phyloP scores from a whole-genome alignment of 495 filamentous ascomycete species.

The Hyaloscypha variabilis region DNA sequence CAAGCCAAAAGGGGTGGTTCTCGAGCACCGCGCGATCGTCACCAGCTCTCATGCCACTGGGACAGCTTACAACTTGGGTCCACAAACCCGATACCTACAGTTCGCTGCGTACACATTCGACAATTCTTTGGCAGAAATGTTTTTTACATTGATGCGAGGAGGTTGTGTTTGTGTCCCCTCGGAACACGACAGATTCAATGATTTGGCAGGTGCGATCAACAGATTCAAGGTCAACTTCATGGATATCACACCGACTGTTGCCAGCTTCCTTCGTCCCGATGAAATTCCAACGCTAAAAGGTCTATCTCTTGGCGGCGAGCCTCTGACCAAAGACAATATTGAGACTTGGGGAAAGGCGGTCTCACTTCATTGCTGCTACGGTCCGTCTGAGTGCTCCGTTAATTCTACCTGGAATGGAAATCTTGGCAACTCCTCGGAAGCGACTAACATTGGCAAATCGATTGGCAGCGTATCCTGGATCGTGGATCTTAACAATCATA shows the following conservation, averaged over 20 bases:
- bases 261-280: not conserved
- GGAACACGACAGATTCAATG: not conserved
- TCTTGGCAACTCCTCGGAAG: conserved; percentile 24
- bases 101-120: not conserved
- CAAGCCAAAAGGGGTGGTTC: not conserved
- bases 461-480: not conserved
- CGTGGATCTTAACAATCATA: not conserved
- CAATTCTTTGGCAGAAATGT: no score
- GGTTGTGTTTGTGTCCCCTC: not conserved
- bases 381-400: not conserved
- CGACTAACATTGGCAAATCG: conserved; percentile 46
- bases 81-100: not conserved
- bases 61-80: conserved; percentile 44
- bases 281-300: not conserved
- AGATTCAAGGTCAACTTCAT: not conserved
- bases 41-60: conserved; percentile 54
- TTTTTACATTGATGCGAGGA: not conserved
- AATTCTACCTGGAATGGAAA: not conserved
- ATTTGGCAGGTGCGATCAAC: not conserved
- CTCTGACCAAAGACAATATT: not conserved
- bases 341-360: not conserved
- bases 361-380: not conserved
- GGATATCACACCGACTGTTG: not conserved
- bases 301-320: not conserved
- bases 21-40: not conserved